Conservation (phyloP, 2,329 filamentous ascomycete genomes). For the Ascochyta viciae-villosae region DNA sequence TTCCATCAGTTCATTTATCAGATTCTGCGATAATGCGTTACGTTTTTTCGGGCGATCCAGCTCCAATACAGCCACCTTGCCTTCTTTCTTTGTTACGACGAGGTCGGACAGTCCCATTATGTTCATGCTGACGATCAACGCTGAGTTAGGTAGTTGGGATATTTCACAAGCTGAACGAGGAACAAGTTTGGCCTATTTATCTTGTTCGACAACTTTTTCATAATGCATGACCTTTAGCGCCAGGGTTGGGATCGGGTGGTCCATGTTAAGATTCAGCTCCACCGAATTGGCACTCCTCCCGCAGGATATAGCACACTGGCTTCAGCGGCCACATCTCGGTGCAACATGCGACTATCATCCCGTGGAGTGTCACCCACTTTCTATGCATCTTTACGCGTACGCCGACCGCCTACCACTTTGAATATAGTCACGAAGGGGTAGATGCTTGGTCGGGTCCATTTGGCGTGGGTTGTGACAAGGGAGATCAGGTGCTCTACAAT, state of each 20-base stretch:
- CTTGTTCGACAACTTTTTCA: background rate
- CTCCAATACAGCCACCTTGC: constrained; percentile 57
- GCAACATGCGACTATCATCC: background rate
- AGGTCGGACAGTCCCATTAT: constrained; percentile 14
- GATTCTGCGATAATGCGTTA: constrained; percentile 63
- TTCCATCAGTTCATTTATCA: constrained; percentile 53
- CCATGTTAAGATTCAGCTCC: background rate
- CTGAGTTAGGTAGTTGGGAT: background rate
- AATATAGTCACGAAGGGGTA: background rate
- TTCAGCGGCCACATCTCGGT: background rate
- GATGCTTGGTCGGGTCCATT: background rate
- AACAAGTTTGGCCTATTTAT: constrained; percentile 9
- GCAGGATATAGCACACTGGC: background rate
- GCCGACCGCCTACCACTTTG: too few relatives aligned
- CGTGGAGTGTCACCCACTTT: background rate
- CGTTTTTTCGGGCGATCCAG: constrained; percentile 64
- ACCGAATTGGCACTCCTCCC: background rate
- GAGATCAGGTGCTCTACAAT: background rate
- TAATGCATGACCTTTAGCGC: background rate
- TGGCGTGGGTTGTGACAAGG: background rate
- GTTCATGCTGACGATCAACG: background rate
- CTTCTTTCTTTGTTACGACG: constrained; percentile 25
- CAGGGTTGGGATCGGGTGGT: background rate
- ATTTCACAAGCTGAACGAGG: background rate
- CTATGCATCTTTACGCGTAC: background rate